Conservation (phyloP, 805 yeast genomes). For the Sugiyamaella smithiae region DNA sequence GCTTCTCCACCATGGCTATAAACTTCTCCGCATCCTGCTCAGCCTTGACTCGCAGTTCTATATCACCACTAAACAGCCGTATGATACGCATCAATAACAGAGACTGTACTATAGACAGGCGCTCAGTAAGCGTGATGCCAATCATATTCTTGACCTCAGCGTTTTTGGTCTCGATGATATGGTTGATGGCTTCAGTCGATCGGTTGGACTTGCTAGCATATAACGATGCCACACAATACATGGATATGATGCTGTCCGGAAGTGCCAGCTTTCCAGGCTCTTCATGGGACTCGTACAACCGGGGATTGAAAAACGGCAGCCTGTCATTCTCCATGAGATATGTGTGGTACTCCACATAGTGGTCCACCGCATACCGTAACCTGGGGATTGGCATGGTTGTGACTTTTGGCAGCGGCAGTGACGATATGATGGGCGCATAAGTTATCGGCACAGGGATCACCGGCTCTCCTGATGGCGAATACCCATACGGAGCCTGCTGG, state of each 20-base stretch:
- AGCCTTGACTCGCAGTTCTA: neutral
- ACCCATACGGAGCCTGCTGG: neutral
- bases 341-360: neutral
- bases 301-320: neutral
- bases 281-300: neutral
- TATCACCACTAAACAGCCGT: neutral
- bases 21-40: neutral
- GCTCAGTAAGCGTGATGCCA: neutral
- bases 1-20: neutral
- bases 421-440: neutral
- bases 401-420: neutral
- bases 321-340: neutral
- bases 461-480: neutral
- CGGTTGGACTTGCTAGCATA: neutral
- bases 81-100: neutral
- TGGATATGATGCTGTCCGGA: neutral
- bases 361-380: neutral
- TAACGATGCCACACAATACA: neutral
- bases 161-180: neutral
- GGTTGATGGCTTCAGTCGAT: neutral
- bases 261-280: neutral
- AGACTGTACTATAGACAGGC: neutral
- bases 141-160: neutral
- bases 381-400: constrained; percentile 3
- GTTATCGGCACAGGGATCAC: constrained; percentile 1